Conservation (phyloP, 805 yeast species). For the Monosporozyma siamensis region DNA sequence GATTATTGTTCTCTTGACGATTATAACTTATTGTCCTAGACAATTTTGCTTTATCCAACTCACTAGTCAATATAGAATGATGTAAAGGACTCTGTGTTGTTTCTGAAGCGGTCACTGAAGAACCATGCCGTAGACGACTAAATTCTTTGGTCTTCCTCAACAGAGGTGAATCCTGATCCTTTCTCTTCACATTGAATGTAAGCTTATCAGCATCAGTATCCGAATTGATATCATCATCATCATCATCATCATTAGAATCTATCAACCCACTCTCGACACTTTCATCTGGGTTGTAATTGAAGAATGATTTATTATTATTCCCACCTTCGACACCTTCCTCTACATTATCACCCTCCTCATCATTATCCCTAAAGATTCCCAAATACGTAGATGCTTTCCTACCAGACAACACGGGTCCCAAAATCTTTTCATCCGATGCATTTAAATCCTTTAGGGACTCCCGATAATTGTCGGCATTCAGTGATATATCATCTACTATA, state of each 20-base stretch:
- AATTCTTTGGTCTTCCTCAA: neutral
- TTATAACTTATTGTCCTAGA: neutral
- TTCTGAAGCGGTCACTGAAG: neutral
- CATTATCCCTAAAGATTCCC: constrained; percentile 29
- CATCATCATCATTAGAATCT: neutral
- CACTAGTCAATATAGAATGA: neutral
- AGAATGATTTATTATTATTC: neutral
- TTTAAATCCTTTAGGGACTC: constrained; percentile 21
- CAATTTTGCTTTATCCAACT: constrained; percentile 1
- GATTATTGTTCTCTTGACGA: neutral
- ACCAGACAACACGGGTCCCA: constrained; percentile 23
- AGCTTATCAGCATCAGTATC: neutral
- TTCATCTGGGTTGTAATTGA: neutral
- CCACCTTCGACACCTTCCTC: neutral
- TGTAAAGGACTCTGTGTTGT: neutral
- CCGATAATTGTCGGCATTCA: neutral
- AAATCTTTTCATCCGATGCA: constrained; percentile 16
- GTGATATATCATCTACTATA: neutral
- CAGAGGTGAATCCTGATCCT: neutral
- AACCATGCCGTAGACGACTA: neutral
- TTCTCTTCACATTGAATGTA: neutral
- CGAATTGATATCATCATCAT: neutral
- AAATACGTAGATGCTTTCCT: constrained; percentile 30
- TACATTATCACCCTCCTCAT: neutral
- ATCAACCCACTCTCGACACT: neutral